These are phyloP conservation scores for Posidonia oceanica DNA, from an alignment of 116 monocot species.

Conservation along the genomic window DNA sequence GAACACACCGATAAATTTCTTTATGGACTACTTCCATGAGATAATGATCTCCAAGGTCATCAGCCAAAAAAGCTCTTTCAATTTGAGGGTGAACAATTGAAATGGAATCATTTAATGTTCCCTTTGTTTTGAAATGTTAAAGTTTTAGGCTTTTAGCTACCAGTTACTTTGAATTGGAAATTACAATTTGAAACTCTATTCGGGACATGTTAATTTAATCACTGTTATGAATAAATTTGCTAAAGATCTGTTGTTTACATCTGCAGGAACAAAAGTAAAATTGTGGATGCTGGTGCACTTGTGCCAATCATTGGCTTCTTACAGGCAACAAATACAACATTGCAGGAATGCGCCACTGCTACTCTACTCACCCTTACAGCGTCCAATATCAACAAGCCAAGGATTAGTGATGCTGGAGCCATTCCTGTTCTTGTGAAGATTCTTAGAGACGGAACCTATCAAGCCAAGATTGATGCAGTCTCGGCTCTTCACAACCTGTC, in stretches of 20 bases:
- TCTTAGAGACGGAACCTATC: conserved; percentile 34
- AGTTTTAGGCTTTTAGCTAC: no score
- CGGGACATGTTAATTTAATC: no score
- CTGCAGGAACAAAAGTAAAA: conserved; percentile 67
- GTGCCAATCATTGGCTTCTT: conserved; percentile 41
- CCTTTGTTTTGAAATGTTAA: no score
- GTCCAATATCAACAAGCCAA: conserved; percentile 41
- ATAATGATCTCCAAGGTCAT: no score
- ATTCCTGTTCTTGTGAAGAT: conserved; percentile 47
- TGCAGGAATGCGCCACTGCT: conserved; percentile 66
- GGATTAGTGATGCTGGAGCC: conserved; percentile 27
- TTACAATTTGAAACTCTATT: no score
- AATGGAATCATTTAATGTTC: no score
- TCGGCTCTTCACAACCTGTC: conserved; percentile 67
- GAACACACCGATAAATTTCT: no score
- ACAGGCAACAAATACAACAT: conserved; percentile 27
- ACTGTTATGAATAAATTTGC: not conserved
- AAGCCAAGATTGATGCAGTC: conserved; percentile 53
- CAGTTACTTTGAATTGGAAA: no score
- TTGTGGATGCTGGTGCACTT: conserved; percentile 55
- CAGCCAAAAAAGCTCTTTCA: no score
- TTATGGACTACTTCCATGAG: no score
- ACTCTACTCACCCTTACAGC: conserved; percentile 62
- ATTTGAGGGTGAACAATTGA: no score
- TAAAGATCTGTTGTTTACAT: not conserved